These are phyloP conservation scores for Exophiala mesophila DNA, from an alignment of 2,329 filamentous ascomycete species.

Conservation along the genomic window DNA sequence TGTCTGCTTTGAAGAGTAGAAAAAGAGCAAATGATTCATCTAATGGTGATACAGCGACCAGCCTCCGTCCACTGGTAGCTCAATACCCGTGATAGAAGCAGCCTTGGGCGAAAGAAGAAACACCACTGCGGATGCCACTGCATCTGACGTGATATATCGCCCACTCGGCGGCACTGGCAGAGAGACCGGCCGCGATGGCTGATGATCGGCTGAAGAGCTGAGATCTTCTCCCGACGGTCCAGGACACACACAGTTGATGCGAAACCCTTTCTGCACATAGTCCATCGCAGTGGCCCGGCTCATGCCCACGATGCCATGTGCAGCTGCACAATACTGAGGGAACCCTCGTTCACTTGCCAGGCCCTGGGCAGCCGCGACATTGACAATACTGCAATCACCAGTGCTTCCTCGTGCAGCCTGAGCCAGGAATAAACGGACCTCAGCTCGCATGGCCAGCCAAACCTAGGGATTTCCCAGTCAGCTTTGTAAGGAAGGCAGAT, in stretches of 20 bases:
- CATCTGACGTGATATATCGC: conserved; percentile 30
- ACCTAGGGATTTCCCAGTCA: background rate
- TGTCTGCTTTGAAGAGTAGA: too few species aligned
- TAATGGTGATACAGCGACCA: conserved; percentile 26
- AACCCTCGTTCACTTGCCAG: conserved; percentile 30
- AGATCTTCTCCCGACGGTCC: background rate
- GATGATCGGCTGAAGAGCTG: conserved; percentile 1
- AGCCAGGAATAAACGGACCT: background rate
- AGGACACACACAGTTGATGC: conserved; percentile 2
- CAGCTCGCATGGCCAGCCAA: conserved; percentile 1
- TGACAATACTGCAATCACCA: conserved; percentile 52
- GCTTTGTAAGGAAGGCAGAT: background rate
- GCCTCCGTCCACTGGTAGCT: conserved; percentile 44
- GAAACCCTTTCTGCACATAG: conserved; percentile 18
- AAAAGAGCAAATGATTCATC: too few species aligned
- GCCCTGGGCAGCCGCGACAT: conserved; percentile 43
- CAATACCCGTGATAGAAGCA: conserved; percentile 43
- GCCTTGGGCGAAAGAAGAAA: conserved; percentile 43
- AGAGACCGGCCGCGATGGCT: conserved; percentile 1
- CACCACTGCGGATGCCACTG: conserved; percentile 40
- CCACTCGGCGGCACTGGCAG: conserved; percentile 23
- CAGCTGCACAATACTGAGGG: conserved; percentile 32
- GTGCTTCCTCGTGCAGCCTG: background rate
- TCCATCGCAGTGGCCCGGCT: conserved; percentile 37
- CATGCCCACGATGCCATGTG: conserved; percentile 33